A percentile compares a stretch with the other conserved stretches of the same genome.
These are phyloP conservation scores for Oryza officinalis DNA, from an alignment of 176 grass and related monocot species.

Conservation along the genomic window DNA sequence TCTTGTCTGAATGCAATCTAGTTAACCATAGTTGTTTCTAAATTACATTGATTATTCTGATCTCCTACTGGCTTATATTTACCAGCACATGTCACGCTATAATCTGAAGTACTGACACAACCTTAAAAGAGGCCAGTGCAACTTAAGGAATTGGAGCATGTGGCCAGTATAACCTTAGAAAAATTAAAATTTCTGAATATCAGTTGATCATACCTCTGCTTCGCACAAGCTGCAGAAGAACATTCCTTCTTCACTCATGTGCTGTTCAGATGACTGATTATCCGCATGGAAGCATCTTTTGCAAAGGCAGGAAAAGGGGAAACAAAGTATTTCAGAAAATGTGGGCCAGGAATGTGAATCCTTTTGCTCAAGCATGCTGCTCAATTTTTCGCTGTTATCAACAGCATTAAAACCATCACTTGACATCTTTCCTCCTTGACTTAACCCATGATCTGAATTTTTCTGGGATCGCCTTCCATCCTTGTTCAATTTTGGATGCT, in stretches of 20 bases:
- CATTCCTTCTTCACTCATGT: constrained; percentile 82
- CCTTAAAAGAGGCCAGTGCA: background rate
- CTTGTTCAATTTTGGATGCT: constrained; percentile 48
- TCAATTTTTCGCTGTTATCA: constrained; percentile 48
- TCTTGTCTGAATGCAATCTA: background rate
- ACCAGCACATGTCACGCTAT: background rate
- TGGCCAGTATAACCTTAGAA: background rate
- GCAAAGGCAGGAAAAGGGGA: constrained; percentile 53
- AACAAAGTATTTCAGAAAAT: constrained; percentile 46
- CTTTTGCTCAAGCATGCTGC: constrained; percentile 51
- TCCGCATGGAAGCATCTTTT: constrained; percentile 46
- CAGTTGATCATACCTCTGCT: constrained; percentile 66
- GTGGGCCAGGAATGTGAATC: constrained; percentile 46
- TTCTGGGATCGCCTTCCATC: constrained; percentile 42
- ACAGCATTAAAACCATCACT: constrained; percentile 38
- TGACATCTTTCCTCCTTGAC: constrained; percentile 36
- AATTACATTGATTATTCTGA: constrained; percentile 17
- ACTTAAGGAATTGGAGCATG: background rate
- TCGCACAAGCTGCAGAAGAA: constrained; percentile 97
- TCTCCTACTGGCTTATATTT: background rate
- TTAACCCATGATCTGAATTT: constrained; percentile 49
- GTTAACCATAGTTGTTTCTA: background rate
- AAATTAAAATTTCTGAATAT: background rate
- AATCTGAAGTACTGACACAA: background rate
- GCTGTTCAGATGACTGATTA: constrained; percentile 60